phyloP scores from a whole-genome alignment of 2,329 filamentous ascomycete genomes.

The Lasiodiplodia gonubiensis region DNA sequence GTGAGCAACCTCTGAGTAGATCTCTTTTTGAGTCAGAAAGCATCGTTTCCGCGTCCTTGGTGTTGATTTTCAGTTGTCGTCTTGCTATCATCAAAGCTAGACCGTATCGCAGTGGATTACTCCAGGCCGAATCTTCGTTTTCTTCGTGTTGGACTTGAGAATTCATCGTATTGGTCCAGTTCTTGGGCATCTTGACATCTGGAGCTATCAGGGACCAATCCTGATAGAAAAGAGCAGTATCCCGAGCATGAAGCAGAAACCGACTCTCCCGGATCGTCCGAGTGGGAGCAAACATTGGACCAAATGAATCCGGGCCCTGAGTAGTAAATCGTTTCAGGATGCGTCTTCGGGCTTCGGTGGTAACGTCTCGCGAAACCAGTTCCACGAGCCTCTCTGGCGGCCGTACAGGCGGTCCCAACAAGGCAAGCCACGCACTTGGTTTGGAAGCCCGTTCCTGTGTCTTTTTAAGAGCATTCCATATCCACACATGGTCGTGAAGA shows the following conservation, averaged over 20 bases:
- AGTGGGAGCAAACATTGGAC: constrained; percentile 23
- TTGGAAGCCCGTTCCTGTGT: too few relatives aligned
- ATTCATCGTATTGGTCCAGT: not conserved
- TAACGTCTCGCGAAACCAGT: too few relatives aligned
- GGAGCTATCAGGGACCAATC: not conserved
- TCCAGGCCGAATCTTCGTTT: not conserved
- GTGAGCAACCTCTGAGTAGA: not conserved
- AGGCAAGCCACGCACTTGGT: too few relatives aligned
- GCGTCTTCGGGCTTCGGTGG: not conserved
- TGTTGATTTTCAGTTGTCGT: not conserved
- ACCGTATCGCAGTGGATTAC: not conserved
- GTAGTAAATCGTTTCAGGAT: not conserved
- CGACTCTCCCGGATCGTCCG: constrained; percentile 8
- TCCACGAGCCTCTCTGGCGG: too few relatives aligned
- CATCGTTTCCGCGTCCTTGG: not conserved
- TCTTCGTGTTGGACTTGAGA: not conserved
- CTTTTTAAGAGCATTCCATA: too few relatives aligned
- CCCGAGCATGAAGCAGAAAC: constrained; percentile 26
- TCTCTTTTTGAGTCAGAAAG: not conserved
- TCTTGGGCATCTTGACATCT: not conserved
- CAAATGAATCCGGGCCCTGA: not conserved
- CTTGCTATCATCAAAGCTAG: not conserved
- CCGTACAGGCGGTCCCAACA: too few relatives aligned
- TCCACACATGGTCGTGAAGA: too few relatives aligned
- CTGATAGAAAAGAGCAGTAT: constrained; percentile 26